phyloP scores from a whole-genome alignment of 2,329 filamentous ascomycete species.

The Sporothrix sp. region DNA sequence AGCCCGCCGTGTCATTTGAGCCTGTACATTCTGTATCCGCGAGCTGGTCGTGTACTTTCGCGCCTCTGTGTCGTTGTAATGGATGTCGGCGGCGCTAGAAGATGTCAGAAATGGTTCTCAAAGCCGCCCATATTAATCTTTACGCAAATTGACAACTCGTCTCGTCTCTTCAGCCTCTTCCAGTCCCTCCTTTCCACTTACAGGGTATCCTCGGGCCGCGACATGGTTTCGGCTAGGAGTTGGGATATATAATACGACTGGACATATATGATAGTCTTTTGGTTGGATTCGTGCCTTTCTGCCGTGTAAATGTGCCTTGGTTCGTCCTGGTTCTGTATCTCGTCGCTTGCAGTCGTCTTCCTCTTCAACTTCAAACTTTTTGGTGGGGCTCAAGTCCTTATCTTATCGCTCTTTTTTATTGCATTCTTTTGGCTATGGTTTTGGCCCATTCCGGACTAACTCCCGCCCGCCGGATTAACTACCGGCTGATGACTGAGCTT shows the following conservation, averaged over 20 bases:
- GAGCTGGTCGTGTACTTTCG: slow-evolving; percentile 96
- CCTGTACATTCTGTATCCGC: slow-evolving; percentile 91
- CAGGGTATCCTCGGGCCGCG: slow-evolving; percentile 92
- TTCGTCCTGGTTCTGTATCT: too few relatives aligned
- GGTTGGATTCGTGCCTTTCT: too few relatives aligned
- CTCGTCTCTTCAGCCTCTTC: neutral
- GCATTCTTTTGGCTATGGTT: neutral
- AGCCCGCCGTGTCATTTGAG: slow-evolving; percentile 86
- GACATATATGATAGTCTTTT: too few relatives aligned
- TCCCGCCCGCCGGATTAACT: slow-evolving; percentile 4
- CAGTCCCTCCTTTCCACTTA: too few relatives aligned
- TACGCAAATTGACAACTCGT: neutral
- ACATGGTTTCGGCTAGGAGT: slow-evolving; percentile 66
- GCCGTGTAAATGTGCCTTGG: neutral
- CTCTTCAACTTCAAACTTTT: slow-evolving; percentile 9
- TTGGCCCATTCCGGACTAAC: slow-evolving; percentile 9
- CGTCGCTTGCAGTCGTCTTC: neutral
- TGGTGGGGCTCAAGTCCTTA: slow-evolving; percentile 13
- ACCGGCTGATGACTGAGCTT: neutral
- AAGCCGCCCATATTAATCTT: too few relatives aligned
- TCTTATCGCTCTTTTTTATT: slow-evolving; percentile 12
- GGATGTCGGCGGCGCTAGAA: slow-evolving; percentile 78
- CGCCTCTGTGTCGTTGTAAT: slow-evolving; percentile 93
- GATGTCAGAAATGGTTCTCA: slow-evolving; percentile 15
- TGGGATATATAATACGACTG: too few relatives aligned